Evolutionary conservation across 2,329 filamentous ascomycete species (phyloP), one percentile per base, ranked within the genome.

Genomic region (Fusarium brevicatenulatum): DNA sequence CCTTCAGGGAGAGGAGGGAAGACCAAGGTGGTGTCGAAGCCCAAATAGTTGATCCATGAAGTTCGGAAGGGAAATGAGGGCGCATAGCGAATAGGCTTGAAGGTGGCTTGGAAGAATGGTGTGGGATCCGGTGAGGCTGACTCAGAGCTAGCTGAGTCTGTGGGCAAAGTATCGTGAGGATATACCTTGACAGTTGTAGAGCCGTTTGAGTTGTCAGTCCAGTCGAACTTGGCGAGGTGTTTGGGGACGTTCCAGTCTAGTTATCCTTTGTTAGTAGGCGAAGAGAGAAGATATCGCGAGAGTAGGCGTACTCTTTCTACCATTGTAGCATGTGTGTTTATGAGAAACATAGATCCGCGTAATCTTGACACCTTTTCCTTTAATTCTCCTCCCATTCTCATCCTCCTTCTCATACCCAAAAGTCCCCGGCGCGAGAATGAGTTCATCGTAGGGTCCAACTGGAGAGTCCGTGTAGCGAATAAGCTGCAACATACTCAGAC

Each of bases 321-420:
- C 87, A 64, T 89, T 89, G 78, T 85, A 88, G 70, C 85, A 85
- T 0, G 85, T 87, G 28, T 85, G 75, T 70, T 85, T 85, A 68
- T 87, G 84, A 25, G 86, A 88, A 19, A 89, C 87, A 72, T 88
- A 89, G 16, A 88, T 86, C 28, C 86, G 82, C n/a, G 86, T 87
- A 71, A 88, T 83, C 39, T 85, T 81, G 12, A 80, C 74, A 54
- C 82, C 84, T 55, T 67, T 69, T 63, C 76, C 81, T 62, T 73
- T 82, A 1, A 57, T 46, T 68, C 76, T 82, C 10, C 77, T 79
- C 13, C 78, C 77, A 30, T 79, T 73, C 19, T 80, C 78, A 42
- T 81, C 78, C 28, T 82, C 82, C 28, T 82, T 79, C 16, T 80
- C 79, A 68, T 85, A 85, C 19, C 82, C 80, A 66, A 85, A 87